Conservation (phyloP, 371 early-diverging fungal genomes). For the Actinomortierella wolfii region DNA sequence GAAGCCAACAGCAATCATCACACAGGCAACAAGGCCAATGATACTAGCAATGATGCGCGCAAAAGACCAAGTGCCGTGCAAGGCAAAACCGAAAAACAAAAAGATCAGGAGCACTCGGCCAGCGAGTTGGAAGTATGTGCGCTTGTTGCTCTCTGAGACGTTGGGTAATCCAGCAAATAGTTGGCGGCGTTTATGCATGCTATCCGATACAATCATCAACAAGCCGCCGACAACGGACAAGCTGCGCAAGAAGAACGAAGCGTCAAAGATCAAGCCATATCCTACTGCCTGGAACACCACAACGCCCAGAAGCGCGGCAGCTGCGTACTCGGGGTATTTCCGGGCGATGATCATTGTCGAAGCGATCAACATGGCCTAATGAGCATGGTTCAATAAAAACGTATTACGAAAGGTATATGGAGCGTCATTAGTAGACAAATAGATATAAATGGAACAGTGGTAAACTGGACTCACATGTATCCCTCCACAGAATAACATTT, state of each 20-base stretch:
- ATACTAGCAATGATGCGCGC: slow-evolving; percentile 71
- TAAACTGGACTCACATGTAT: background rate
- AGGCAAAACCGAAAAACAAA: slow-evolving; percentile 86
- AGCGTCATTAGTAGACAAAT: too few species aligned
- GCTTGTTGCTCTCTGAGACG: slow-evolving; percentile 78
- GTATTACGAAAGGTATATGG: too few species aligned
- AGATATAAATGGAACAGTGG: too few species aligned
- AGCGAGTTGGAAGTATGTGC: slow-evolving; percentile 87
- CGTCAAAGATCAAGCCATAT: slow-evolving; percentile 91
- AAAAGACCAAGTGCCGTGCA: slow-evolving; percentile 83
- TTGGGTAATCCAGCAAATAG: slow-evolving; percentile 91
- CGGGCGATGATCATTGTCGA: slow-evolving; percentile 80
- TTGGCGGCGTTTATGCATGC: slow-evolving; percentile 63
- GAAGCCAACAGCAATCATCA: slow-evolving; percentile 96
- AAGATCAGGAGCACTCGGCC: slow-evolving; percentile 92
- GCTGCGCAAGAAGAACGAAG: slow-evolving; percentile 89
- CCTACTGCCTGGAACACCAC: slow-evolving; percentile 89
- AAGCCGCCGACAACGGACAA: slow-evolving; percentile 93
- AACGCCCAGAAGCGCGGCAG: slow-evolving; percentile 78
- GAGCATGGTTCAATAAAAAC: background rate
- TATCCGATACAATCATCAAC: slow-evolving; percentile 90
- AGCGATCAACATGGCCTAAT: slow-evolving; percentile 75
- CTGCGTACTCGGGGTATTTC: slow-evolving; percentile 80
- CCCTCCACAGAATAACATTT: too few species aligned
- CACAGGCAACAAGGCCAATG: slow-evolving; percentile 84